Conservation (phyloP, 2,329 filamentous ascomycete species). For the Diaporthe eres region DNA sequence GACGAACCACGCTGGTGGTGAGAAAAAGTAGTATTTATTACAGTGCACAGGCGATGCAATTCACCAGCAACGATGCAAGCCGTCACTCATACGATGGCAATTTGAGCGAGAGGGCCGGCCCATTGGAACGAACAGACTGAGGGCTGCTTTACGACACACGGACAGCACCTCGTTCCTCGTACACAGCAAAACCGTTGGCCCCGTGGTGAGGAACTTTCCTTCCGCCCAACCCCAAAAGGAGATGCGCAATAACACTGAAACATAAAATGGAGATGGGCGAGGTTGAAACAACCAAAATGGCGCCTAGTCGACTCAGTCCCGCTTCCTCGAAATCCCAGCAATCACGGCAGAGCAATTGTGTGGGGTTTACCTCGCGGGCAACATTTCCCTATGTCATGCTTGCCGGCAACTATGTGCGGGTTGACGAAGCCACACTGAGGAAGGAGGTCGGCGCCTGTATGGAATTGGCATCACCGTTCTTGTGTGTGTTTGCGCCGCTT, state of each 20-base stretch:
- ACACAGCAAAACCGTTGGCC: background rate
- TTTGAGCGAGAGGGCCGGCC: background rate
- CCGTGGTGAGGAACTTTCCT: background rate
- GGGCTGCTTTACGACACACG: background rate
- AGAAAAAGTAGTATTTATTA: constrained; percentile 5
- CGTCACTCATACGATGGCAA: background rate
- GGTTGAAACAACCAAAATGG: background rate
- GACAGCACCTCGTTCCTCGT: background rate
- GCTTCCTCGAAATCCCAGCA: constrained; percentile 1
- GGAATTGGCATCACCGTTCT: background rate
- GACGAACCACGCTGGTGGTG: background rate
- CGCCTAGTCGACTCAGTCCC: background rate
- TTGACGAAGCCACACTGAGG: background rate
- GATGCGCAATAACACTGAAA: constrained; percentile 22
- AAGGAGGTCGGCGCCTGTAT: background rate
- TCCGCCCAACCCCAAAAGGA: background rate
- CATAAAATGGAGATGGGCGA: background rate
- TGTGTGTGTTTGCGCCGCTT: background rate
- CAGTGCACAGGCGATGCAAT: background rate
- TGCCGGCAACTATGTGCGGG: background rate
- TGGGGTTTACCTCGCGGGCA: background rate
- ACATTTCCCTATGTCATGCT: background rate
- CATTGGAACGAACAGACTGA: background rate
- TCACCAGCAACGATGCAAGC: background rate
- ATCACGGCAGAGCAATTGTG: background rate